Conservation (phyloP, 768 basidiomycete genomes). For the Amanita muscaria region DNA sequence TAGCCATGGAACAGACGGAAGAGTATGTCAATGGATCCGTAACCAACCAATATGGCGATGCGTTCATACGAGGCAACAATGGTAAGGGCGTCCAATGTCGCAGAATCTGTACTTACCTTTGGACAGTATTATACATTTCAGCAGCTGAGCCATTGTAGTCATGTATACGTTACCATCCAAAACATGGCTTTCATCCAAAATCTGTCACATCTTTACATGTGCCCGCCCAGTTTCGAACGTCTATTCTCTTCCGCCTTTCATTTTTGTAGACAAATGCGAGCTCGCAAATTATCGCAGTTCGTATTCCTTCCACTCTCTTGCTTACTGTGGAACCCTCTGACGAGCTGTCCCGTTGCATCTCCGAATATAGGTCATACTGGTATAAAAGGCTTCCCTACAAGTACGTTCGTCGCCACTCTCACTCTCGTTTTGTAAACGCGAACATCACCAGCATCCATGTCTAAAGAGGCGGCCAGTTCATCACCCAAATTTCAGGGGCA, state of each 20-base stretch:
- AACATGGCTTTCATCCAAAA: background rate
- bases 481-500: background rate
- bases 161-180: background rate
- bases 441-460: background rate
- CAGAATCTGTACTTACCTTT: background rate
- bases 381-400: slow-evolving; percentile 19
- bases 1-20: slow-evolving; percentile 94
- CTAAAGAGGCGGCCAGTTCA: background rate
- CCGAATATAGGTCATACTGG: slow-evolving; percentile 30
- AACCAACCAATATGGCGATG: slow-evolving; percentile 89
- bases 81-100: too few species aligned
- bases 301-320: slow-evolving; percentile 29
- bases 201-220: slow-evolving; percentile 21
- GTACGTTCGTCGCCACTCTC: slow-evolving; percentile 11
- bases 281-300: slow-evolving; percentile 27
- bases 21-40: slow-evolving; percentile 86
- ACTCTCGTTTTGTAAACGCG: background rate
- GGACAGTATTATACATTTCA: slow-evolving; percentile 69
- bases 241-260: slow-evolving; percentile 30
- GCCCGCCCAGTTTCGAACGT: slow-evolving; percentile 14
- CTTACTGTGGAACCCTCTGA: slow-evolving; percentile 15
- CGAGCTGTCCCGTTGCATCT: slow-evolving; percentile 34
- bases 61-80: slow-evolving; percentile 93
- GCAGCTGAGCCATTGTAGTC: slow-evolving; percentile 39
- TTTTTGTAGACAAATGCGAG: slow-evolving; percentile 43